A percentile compares a stretch with the other conserved stretches of the same genome.
These are phyloP conservation scores for Coelastrella sp. DNA, from an alignment of 139 green algal species.

Conservation along the genomic window DNA sequence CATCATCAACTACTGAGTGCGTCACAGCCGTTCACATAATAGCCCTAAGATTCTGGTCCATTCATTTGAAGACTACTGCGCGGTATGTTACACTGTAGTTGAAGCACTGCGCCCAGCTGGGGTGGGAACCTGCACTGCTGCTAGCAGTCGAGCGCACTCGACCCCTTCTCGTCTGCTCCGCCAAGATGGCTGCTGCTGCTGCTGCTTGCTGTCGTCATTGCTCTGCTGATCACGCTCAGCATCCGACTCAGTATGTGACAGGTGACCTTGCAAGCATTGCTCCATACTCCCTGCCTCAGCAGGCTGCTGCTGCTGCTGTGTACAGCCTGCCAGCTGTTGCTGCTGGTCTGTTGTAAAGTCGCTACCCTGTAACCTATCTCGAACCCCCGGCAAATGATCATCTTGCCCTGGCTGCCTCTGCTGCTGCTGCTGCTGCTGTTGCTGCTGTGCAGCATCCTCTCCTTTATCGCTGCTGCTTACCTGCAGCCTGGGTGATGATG, in stretches of 20 bases:
- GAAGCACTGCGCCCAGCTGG: background rate
- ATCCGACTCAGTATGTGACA: no score
- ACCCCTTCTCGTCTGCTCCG: background rate
- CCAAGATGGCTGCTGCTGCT: background rate
- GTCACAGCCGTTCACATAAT: no score
- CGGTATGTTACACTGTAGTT: background rate
- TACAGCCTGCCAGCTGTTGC: background rate
- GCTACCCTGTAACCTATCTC: background rate
- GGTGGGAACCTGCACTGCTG: background rate
- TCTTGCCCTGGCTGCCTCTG: background rate
- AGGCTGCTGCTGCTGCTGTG: background rate
- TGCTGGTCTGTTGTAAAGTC: background rate
- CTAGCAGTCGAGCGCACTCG: conserved; percentile 20
- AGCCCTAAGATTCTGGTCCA: no score
- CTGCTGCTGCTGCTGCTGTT: background rate
- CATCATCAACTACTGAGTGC: no score
- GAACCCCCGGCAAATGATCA: background rate
- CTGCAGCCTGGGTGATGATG: background rate
- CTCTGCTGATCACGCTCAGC: background rate
- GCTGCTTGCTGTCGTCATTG: conserved; percentile 9
- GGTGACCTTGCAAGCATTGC: background rate
- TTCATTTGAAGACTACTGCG: no score
- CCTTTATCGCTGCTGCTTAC: no score
- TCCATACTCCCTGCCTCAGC: background rate
- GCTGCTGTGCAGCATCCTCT: background rate